These are phyloP conservation scores for Psilocybe subaeruginosa DNA, from an alignment of 768 basidiomycete genomes.

Conservation along the genomic window DNA sequence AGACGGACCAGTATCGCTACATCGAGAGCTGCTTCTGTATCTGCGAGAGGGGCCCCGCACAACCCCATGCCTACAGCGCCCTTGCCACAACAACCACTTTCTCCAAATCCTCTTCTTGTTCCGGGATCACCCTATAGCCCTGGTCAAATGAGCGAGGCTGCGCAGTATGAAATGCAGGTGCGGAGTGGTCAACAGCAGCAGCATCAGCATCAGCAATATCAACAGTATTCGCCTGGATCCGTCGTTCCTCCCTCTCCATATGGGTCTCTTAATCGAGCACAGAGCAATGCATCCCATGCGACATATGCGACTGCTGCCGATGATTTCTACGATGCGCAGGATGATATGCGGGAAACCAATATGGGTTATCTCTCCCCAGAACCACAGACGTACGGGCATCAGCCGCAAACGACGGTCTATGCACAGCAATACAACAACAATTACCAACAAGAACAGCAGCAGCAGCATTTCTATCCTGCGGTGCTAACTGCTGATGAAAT, in stretches of 20 bases:
- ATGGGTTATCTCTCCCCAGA: background rate
- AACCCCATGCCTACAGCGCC: constrained; percentile 30
- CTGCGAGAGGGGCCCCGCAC: constrained; percentile 19
- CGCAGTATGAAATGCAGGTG: constrained; percentile 43
- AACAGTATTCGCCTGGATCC: constrained; percentile 1
- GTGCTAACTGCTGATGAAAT: constrained; percentile 25
- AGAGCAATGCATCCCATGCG: constrained; percentile 39
- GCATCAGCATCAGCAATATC: background rate
- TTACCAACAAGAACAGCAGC: constrained; percentile 6
- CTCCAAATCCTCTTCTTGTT: constrained; percentile 10
- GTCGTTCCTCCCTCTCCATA: constrained; percentile 7
- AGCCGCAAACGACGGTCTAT: constrained; percentile 8
- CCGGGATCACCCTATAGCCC: constrained; percentile 12
- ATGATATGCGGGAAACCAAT: constrained; percentile 15
- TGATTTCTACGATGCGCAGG: constrained; percentile 40
- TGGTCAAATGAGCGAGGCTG: constrained; percentile 11
- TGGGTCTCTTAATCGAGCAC: constrained; percentile 30
- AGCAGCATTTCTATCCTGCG: constrained; percentile 14
- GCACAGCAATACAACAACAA: background rate
- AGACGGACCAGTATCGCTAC: constrained; percentile 40
- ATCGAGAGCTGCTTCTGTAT: constrained; percentile 23
- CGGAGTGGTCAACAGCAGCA: constrained; percentile 27
- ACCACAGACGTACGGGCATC: background rate
- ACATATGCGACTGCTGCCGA: constrained; percentile 50
- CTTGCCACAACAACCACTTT: constrained; percentile 25